Evolutionary conservation across 1,284 basidiomycete genomes (phyloP).

Genomic region (Sanghuangporus weigelae): DNA sequence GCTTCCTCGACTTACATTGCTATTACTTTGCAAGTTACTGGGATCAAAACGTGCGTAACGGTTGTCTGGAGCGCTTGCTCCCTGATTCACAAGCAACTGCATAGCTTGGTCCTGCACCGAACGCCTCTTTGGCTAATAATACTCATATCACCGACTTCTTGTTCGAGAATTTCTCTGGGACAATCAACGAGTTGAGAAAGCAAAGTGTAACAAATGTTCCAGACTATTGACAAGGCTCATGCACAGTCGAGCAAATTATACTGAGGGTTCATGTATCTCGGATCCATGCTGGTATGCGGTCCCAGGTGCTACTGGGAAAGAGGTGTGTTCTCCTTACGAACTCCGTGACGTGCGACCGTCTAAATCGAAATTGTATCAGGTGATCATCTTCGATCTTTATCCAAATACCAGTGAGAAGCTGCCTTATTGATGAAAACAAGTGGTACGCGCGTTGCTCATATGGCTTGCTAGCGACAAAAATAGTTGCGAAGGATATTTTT

Average conservation of each 20-base stretch:
- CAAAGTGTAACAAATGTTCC: neutral
- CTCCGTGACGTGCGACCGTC: neutral
- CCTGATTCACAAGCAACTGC: neutral
- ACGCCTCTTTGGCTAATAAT: conserved; percentile 40
- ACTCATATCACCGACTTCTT: conserved; percentile 50
- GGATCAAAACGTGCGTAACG: conserved; percentile 44
- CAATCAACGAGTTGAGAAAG: conserved; percentile 41
- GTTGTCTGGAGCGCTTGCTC: conserved; percentile 5
- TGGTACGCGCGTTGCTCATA: neutral
- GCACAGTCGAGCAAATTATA: conserved; percentile 37
- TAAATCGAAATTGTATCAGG: neutral
- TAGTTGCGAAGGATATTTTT: conserved; percentile 44
- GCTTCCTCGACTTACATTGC: neutral
- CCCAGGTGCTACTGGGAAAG: conserved; percentile 48
- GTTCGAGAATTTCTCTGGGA: conserved; percentile 50
- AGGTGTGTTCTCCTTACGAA: conserved; percentile 26
- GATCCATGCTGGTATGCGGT: conserved; percentile 54
- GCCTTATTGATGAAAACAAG: neutral
- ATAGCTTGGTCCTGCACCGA: conserved; percentile 41
- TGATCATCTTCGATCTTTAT: conserved; percentile 53
- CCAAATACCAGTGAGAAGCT: conserved; percentile 39
- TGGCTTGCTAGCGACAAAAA: conserved; percentile 34
- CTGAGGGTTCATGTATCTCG: conserved; percentile 52
- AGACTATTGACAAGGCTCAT: neutral
- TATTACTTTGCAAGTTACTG: conserved; percentile 40